A percentile compares a stretch with the other conserved stretches of the same genome.
phyloP scores from a whole-genome alignment of 768 basidiomycete genomes.

The Hydnomerulius pinastri region DNA sequence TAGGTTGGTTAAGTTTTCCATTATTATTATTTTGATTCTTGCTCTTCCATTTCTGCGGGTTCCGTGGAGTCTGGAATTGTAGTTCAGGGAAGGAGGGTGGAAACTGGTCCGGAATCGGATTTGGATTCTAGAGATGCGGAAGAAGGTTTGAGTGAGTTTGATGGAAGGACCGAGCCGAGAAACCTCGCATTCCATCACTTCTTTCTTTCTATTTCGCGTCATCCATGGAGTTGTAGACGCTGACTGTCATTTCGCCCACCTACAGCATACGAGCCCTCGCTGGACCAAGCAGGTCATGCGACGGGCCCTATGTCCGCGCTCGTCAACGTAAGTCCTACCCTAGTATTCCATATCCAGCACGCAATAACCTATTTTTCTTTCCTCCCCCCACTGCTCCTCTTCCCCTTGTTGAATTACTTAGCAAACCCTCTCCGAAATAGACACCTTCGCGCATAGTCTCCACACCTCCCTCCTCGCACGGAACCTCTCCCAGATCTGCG shows the following conservation, averaged over 20 bases:
- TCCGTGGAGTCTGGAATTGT: neutral
- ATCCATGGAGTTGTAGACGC: neutral
- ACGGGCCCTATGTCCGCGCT: constrained; percentile 66
- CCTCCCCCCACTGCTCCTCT: neutral
- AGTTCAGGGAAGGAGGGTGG: too few species aligned
- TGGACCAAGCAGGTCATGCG: constrained; percentile 83
- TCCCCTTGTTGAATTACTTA: constrained; percentile 27
- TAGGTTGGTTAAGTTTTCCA: constrained; percentile 60
- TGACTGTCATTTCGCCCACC: neutral
- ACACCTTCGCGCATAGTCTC: constrained; percentile 72
- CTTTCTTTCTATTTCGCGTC: neutral
- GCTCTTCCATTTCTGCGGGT: neutral
- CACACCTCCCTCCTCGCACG: constrained; percentile 63
- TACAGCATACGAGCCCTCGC: constrained; percentile 78
- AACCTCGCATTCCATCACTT: neutral
- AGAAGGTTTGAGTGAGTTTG: too few species aligned
- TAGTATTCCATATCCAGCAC: neutral
- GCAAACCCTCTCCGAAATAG: constrained; percentile 67
- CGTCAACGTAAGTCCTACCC: constrained; percentile 59
- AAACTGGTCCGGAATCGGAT: too few species aligned
- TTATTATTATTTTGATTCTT: too few species aligned
- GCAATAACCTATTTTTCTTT: neutral
- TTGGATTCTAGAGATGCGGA: too few species aligned
- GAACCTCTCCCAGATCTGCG: constrained; percentile 81
- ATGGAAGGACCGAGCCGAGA: too few species aligned